Base-by-base conservation (phyloP, 2,329 filamentous ascomycete species). In the Lojkania enalia region DNA sequence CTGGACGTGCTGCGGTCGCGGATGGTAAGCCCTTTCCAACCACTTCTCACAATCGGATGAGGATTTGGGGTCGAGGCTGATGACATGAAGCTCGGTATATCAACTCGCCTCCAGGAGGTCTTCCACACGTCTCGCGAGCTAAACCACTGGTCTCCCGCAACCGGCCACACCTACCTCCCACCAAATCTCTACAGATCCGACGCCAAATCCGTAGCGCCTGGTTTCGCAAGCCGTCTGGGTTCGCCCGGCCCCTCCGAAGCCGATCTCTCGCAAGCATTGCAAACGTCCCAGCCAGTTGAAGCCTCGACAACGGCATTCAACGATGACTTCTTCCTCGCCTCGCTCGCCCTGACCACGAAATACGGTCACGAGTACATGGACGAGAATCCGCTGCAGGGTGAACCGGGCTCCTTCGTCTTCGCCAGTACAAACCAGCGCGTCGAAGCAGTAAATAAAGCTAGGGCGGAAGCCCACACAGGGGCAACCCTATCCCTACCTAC, bases 281-380 rank as follows among this genome's bases (percentile, higher is more conserved):
- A 50, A 56, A 46, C 25, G 60, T 58, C 27, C 20, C 13, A n/a
- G 19, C n/a, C 29, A 4, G 43, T 23, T 3, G 29, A 44, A 13
- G 46, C 27, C 21, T 44, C 37, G 14, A 54, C 52, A 2, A 58
- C 54, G 5, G 57, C 58, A 4, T 67, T 67, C 54, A 58, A 54
- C 4, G 41, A 73, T 69, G 51, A 52, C 18, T 51, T 66, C 14
- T 64, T 74, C 52, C 45, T 65, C 35, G 71, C 77, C 15, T 77
- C 79, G 6, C 73, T 82, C 40, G 67, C 62, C 25, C 71, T 84
- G 23, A 74, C 77, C 18, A 68, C 78, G 11, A 69, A 69, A 5
- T 83, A 80, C 57, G 79, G 76, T 12, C 76, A 82, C 52, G 82
- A 85, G 51, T 85, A 76, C 66, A 81, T 81, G 71, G 83, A 86